Conservation (phyloP, 345 rosid genomes). For the Eucalyptus cladocalyx region DNA sequence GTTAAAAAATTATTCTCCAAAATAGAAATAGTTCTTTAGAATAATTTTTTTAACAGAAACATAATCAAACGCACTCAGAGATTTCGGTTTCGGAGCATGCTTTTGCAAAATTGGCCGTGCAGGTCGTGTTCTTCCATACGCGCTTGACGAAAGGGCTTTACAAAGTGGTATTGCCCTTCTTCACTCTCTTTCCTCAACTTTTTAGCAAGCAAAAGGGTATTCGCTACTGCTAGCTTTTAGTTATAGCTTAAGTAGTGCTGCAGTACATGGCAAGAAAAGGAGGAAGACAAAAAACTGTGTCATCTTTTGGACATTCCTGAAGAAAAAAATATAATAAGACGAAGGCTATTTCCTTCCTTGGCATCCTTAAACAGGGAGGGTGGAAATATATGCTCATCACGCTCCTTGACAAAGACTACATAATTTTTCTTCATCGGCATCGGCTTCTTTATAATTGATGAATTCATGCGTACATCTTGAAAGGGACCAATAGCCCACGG, state of each 20-base stretch:
- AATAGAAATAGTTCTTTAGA: rapidly evolving
- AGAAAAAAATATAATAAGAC: not conserved
- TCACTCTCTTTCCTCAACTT: not conserved
- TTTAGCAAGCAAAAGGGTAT: not conserved
- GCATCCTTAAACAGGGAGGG: not conserved
- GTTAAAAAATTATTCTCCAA: rapidly evolving
- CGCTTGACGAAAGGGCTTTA: not conserved
- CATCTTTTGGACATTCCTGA: not conserved
- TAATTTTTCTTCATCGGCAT: not conserved
- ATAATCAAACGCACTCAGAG: rapidly evolving
- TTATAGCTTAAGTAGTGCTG: not conserved
- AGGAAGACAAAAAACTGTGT: not conserved
- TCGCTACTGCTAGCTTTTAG: not conserved
- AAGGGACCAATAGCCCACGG: not conserved
- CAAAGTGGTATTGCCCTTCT: not conserved
- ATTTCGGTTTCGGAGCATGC: not conserved
- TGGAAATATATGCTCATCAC: not conserved
- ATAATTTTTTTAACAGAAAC: rapidly evolving
- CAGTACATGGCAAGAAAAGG: not conserved
- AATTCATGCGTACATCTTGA: not conserved
- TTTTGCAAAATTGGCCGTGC: not conserved
- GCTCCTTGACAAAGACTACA: not conserved
- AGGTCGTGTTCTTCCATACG: not conserved
- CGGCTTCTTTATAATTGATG: not conserved
- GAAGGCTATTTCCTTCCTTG: not conserved